These are phyloP conservation scores for Candida tunisiensis DNA, from an alignment of 1,139 yeast species.

Conservation along the genomic window DNA sequence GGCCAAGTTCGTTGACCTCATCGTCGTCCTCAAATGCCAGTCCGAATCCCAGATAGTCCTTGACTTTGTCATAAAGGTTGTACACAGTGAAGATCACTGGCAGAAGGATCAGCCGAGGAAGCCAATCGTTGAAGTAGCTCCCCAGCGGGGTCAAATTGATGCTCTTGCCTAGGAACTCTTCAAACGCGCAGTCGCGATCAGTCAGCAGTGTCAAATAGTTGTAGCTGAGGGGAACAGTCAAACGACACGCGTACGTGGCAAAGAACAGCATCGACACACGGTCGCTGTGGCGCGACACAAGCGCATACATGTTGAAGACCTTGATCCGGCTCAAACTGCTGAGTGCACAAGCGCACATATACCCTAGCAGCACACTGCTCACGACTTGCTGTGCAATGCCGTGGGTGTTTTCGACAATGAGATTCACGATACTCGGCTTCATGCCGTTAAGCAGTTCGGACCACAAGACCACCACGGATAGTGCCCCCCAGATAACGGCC, in stretches of 20 bases:
- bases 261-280: constrained; percentile 63
- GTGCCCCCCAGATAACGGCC: constrained; percentile 23
- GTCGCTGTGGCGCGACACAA: constrained; percentile 51
- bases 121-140: constrained; percentile 50
- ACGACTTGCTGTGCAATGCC: constrained; percentile 19
- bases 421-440: constrained; percentile 39
- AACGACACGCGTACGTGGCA: constrained; percentile 65
- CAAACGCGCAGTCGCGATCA: constrained; percentile 26
- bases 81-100: constrained; percentile 51
- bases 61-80: constrained; percentile 51
- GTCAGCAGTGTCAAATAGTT: constrained; percentile 56
- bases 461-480: constrained; percentile 44
- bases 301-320: constrained; percentile 60
- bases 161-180: constrained; percentile 51
- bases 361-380: constrained; percentile 35
- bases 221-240: constrained; percentile 69
- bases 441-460: constrained; percentile 69
- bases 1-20: constrained; percentile 13
- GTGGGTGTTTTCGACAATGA: constrained; percentile 21
- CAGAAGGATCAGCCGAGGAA: constrained; percentile 54
- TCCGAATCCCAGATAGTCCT: constrained; percentile 36
- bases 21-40: constrained; percentile 32
- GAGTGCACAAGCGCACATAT: constrained; percentile 52
- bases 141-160: constrained; percentile 66
- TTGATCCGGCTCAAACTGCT: constrained; percentile 50